These are phyloP conservation scores for Phialophora chinensis DNA, from an alignment of 2,329 filamentous ascomycete genomes.

Conservation along the genomic window DNA sequence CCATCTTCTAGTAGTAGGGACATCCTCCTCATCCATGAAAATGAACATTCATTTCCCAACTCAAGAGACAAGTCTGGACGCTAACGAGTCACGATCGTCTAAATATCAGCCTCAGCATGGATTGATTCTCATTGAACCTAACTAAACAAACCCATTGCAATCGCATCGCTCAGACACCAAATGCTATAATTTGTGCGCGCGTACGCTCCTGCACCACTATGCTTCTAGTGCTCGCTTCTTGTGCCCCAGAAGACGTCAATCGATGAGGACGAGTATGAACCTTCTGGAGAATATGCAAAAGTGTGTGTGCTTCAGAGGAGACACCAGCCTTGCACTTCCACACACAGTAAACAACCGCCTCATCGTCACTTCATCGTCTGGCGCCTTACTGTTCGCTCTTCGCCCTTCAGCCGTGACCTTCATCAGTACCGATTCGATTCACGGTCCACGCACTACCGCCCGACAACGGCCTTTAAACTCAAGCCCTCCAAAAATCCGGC, in stretches of 20 bases:
- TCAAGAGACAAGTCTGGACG: neutral
- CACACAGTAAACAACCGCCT: no score
- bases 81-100: neutral
- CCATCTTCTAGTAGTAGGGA: neutral
- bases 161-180: neutral
- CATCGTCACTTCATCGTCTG: no score
- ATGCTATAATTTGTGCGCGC: neutral
- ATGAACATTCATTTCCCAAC: neutral
- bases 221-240: neutral
- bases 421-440: neutral
- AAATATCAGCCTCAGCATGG: neutral
- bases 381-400: no score
- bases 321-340: neutral
- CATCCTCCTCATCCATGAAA: neutral
- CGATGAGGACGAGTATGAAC: neutral
- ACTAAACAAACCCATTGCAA: neutral
- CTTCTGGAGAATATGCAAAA: neutral
- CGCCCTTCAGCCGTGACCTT: neutral
- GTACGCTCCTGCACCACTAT: neutral
- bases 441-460: conserved; percentile 39
- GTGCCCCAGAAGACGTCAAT: neutral
- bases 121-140: neutral
- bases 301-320: neutral
- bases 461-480: conserved; percentile 86
- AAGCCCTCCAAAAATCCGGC: conserved; percentile 87